phyloP scores from a whole-genome alignment of 352 stramenopile genomes.

The Pythium chondricola region DNA sequence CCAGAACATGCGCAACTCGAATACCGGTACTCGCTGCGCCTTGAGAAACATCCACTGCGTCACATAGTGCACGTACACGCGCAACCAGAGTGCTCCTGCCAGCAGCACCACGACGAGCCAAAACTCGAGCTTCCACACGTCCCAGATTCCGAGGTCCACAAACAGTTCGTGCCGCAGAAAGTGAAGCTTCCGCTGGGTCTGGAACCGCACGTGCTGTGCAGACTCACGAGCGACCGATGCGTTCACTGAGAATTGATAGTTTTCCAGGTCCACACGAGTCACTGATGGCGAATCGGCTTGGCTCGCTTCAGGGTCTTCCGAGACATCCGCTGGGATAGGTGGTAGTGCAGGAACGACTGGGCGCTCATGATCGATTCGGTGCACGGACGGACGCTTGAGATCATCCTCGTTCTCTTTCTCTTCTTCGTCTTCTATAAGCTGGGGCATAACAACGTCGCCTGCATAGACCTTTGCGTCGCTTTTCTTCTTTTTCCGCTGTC shows the following conservation, averaged over 20 bases:
- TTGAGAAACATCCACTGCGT: slow-evolving; percentile 81
- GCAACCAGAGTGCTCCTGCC: slow-evolving; percentile 74
- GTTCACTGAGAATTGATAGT: slow-evolving; percentile 57
- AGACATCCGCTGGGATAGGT: no score
- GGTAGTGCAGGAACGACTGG: no score
- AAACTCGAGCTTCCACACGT: slow-evolving; percentile 66
- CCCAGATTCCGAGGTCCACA: slow-evolving; percentile 53
- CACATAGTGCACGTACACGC: slow-evolving; percentile 87
- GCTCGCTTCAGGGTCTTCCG: not conserved
- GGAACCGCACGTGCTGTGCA: slow-evolving; percentile 50
- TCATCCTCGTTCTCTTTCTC: not conserved
- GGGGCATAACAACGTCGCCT: slow-evolving; percentile 3
- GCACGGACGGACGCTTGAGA: no score
- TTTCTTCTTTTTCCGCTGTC: not conserved
- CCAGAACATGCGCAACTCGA: slow-evolving; percentile 58
- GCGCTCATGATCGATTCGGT: no score
- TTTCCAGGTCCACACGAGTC: slow-evolving; percentile 18
- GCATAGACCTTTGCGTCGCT: slow-evolving; percentile 1
- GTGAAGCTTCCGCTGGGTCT: slow-evolving; percentile 60
- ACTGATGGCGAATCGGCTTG: not conserved
- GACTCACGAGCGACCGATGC: slow-evolving; percentile 34
- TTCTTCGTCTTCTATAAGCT: slow-evolving; percentile 4
- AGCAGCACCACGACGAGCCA: slow-evolving; percentile 62
- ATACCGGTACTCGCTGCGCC: slow-evolving; percentile 63
- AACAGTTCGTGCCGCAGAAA: slow-evolving; percentile 80